Conservation (phyloP, 345 rosid genomes). For the Moricandia arvensis region DNA sequence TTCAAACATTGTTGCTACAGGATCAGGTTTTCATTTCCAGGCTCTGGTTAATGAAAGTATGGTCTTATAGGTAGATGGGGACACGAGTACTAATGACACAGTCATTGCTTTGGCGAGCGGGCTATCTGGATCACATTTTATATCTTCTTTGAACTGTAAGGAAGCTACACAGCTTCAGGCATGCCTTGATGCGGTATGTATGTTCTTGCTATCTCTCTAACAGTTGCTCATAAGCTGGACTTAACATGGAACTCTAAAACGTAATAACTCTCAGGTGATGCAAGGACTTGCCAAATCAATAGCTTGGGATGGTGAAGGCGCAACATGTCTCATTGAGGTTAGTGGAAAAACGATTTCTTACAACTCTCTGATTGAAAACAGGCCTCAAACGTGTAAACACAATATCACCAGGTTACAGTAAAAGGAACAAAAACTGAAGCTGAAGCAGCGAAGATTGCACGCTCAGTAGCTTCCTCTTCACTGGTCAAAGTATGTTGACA, state of each 20-base stretch:
- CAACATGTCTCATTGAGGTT: slow-evolving; percentile 95
- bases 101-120: slow-evolving; percentile 93
- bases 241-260: background rate
- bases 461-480: slow-evolving; percentile 89
- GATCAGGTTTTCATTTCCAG: background rate
- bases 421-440: slow-evolving; percentile 67
- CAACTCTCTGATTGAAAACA: background rate
- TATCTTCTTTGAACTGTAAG: slow-evolving; percentile 57
- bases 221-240: slow-evolving; percentile 2
- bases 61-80: slow-evolving; percentile 82
- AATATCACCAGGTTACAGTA: slow-evolving; percentile 56
- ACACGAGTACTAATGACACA: slow-evolving; percentile 91
- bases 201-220: background rate
- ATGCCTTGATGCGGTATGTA: slow-evolving; percentile 80
- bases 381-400: background rate
- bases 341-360: background rate
- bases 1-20: background rate
- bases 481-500: slow-evolving; percentile 69
- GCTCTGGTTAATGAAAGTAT: background rate
- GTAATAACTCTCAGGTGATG: slow-evolving; percentile 63
- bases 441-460: slow-evolving; percentile 87
- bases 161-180: slow-evolving; percentile 87
- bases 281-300: slow-evolving; percentile 98
- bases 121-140: slow-evolving; percentile 63
- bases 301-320: slow-evolving; percentile 99